Evolutionary conservation across 1,284 basidiomycete genomes (phyloP).

Genomic region (Coniferiporia sulphurascens): DNA sequence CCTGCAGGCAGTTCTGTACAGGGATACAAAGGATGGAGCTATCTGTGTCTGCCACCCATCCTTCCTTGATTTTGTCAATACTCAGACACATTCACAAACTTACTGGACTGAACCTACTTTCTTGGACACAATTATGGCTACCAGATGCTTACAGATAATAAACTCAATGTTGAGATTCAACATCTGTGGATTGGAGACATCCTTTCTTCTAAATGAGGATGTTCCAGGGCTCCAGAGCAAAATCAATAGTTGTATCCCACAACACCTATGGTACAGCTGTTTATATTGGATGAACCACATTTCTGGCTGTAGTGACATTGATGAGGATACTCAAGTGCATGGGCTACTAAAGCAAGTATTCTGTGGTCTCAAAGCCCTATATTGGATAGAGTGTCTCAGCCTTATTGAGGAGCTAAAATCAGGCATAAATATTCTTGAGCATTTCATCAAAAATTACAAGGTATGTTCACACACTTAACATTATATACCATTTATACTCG

Average conservation of each 20-base stretch:
- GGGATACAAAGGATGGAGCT: background rate
- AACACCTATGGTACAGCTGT: background rate
- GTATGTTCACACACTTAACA: background rate
- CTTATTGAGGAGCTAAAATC: background rate
- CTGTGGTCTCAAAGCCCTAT: background rate
- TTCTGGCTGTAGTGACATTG: background rate
- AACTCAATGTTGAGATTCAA: slow-evolving; percentile 31
- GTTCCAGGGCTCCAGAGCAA: slow-evolving; percentile 20
- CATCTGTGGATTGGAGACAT: slow-evolving; percentile 28
- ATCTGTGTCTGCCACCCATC: slow-evolving; percentile 10
- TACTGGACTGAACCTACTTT: background rate
- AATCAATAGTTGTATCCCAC: background rate
- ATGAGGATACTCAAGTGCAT: background rate
- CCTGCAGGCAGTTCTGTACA: background rate
- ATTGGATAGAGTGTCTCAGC: slow-evolving; percentile 3
- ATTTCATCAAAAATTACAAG: background rate
- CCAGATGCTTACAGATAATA: slow-evolving; percentile 27
- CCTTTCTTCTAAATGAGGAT: slow-evolving; percentile 24
- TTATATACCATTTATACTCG: background rate
- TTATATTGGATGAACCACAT: slow-evolving; percentile 1
- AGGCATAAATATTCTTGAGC: background rate
- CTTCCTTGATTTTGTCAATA: slow-evolving; percentile 2
- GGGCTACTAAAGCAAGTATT: background rate
- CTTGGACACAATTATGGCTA: slow-evolving; percentile 2
- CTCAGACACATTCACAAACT: background rate